These are phyloP conservation scores for Hibiscus mutabilis DNA, from an alignment of 345 rosid species.

Conservation along the genomic window DNA sequence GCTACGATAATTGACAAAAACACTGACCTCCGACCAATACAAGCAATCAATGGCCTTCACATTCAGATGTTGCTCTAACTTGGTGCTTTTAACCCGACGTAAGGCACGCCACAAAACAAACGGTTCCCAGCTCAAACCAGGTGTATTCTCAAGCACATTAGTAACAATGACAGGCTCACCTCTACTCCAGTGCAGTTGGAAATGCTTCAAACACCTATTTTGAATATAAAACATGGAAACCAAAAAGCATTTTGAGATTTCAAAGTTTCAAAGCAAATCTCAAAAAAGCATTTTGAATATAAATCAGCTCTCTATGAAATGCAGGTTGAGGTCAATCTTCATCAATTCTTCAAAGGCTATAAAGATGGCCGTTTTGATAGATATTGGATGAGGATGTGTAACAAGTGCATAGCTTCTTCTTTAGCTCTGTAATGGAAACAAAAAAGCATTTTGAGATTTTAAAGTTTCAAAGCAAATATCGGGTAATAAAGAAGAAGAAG, in stretches of 20 bases:
- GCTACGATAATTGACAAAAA: neutral
- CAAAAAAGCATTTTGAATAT: too few relatives aligned
- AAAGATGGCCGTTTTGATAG: conserved; percentile 14
- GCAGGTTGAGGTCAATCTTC: conserved; percentile 51
- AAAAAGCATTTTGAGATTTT: too few relatives aligned
- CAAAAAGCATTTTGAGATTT: too few relatives aligned
- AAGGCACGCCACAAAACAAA: conserved; percentile 78
- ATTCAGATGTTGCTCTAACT: conserved; percentile 20
- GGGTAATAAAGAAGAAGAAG: too few relatives aligned
- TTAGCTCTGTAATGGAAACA: too few relatives aligned
- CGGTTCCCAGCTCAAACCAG: conserved; percentile 86
- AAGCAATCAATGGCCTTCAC: conserved; percentile 59
- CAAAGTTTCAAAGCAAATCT: too few relatives aligned
- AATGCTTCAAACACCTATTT: conserved; percentile 46
- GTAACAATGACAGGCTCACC: conserved; percentile 71
- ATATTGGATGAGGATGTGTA: too few relatives aligned
- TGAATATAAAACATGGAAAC: too few relatives aligned
- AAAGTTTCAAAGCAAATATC: too few relatives aligned
- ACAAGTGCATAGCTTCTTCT: too few relatives aligned
- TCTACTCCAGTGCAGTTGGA: conserved; percentile 65
- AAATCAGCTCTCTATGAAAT: neutral
- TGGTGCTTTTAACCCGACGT: conserved; percentile 34
- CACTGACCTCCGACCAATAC: conserved; percentile 47
- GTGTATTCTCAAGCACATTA: conserved; percentile 45
- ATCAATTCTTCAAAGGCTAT: conserved; percentile 42